Base-by-base conservation (phyloP, 2,329 filamentous ascomycete genomes). In the Parafenestella ontariensis region DNA sequence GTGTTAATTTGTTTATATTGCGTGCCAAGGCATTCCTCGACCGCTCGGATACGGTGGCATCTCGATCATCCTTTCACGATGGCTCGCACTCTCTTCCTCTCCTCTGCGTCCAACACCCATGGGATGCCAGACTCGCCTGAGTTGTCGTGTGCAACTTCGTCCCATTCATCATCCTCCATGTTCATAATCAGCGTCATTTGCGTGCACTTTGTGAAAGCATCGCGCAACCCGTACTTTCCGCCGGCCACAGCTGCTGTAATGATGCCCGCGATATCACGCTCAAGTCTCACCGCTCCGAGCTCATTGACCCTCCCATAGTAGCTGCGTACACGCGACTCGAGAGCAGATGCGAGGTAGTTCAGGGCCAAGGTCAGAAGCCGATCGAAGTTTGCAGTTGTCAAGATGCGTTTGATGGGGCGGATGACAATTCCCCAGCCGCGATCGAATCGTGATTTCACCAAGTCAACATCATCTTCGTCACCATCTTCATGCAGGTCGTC, bases 101-200 rank as follows among this genome's bases (percentile, higher is more conserved):
- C 92, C 52, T 93, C 91, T 37, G 83, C 82, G 54, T 83, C 88
- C 59, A 93, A 66, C 41, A 88, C 83, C 89, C 89, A 92, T 46
- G 83, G 82, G 69, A 95, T 86, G 10, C 85, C 89, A 13, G 82
- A 77, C 49, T 85, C 82, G 56, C 75, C 72, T 44, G 77, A 72
- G 28, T 81, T 76, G 36, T 82, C 77, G 6, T 76, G 69, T 34
- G 77, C 73, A 34, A 93, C 76, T 75, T 95, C 92, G 43, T 94
- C 90, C 90, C 92, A 96, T 76, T 97, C 94, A 53, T 97, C 93
- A 29, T 95, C 91, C 72, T 97, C 93, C 92, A 97, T 96, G 65
- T 93, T 94, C 72, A 94, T 87, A 15, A 96, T 86, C 81, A 96
- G 86, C 52, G 90, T 86, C 66, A 96, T 88, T 81, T 97, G 92